These are phyloP conservation scores for Berkeleyomyces rouxiae DNA, from an alignment of 2,329 filamentous ascomycete species.

Conservation along the genomic window DNA sequence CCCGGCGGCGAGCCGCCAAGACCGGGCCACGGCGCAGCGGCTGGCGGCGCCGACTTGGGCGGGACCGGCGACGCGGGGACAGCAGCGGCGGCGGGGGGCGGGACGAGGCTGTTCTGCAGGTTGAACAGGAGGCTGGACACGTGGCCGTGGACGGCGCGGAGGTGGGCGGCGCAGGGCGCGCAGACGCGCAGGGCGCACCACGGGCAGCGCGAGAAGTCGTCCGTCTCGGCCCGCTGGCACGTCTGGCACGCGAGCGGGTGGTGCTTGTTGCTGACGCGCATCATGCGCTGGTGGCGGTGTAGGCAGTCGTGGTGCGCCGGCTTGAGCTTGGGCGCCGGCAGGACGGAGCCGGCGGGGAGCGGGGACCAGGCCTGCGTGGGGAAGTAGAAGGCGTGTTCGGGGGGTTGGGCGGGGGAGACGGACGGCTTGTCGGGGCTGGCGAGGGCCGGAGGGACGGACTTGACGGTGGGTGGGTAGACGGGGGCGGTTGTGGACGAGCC, in stretches of 20 bases:
- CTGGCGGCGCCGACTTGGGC: too few relatives aligned
- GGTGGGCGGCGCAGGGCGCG: slow-evolving; percentile 26
- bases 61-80: too few relatives aligned
- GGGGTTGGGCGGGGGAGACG: slow-evolving; percentile 14
- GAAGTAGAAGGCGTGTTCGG: slow-evolving; percentile 24
- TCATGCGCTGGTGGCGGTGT: slow-evolving; percentile 31
- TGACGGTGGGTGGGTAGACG: too few relatives aligned
- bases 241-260: slow-evolving; percentile 38
- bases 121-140: slow-evolving; percentile 18
- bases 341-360: slow-evolving; percentile 20
- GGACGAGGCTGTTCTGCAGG: neutral
- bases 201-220: slow-evolving; percentile 30
- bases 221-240: slow-evolving; percentile 24
- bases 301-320: slow-evolving; percentile 31
- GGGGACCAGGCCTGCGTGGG: slow-evolving; percentile 16
- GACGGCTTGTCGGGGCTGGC: neutral
- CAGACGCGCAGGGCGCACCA: slow-evolving; percentile 39
- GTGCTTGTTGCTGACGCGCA: slow-evolving; percentile 29
- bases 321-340: slow-evolving; percentile 28
- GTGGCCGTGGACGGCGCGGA: slow-evolving; percentile 28
- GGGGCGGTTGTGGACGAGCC: neutral
- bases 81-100: too few relatives aligned
- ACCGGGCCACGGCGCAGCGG: too few relatives aligned
- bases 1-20: too few relatives aligned
- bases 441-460: neutral